Percentiles rank a stretch among this genome's conserved stretches.
Conservation (phyloP, 148 eudicot genomes). For the Talinum fruticosum region DNA sequence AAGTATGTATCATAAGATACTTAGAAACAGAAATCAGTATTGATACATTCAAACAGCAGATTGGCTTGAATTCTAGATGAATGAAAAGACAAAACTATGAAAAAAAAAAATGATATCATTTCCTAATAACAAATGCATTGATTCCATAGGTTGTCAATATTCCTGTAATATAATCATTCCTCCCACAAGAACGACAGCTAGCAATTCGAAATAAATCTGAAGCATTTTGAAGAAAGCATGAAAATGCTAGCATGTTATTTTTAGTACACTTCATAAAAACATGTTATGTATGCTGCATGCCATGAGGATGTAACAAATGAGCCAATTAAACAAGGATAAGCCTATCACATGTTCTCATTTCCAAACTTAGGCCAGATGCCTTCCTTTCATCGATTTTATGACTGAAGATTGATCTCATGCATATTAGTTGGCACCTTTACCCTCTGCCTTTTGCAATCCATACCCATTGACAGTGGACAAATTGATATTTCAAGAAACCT, state of each 20-base stretch:
- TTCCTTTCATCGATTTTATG: background rate
- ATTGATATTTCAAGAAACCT: background rate
- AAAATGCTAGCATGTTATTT: background rate
- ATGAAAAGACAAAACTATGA: background rate
- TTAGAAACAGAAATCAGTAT: background rate
- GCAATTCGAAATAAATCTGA: background rate
- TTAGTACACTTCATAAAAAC: background rate
- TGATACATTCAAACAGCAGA: background rate
- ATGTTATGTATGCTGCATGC: background rate
- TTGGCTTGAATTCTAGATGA: background rate
- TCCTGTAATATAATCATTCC: background rate
- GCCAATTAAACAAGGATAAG: background rate
- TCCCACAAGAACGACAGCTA: background rate
- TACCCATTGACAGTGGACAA: background rate
- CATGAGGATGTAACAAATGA: background rate
- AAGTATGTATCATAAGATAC: background rate
- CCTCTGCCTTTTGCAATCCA: background rate
- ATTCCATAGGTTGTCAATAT: background rate
- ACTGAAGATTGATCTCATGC: background rate
- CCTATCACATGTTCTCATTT: background rate
- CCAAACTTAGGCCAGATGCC: background rate
- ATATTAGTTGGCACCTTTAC: background rate
- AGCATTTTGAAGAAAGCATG: background rate
- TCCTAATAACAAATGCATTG: background rate
- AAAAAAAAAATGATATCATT: background rate